Evolutionary conservation across 352 stramenopile species (phyloP), one percentile per base, ranked within the genome.

Genomic region (Phytophthora pini): DNA sequence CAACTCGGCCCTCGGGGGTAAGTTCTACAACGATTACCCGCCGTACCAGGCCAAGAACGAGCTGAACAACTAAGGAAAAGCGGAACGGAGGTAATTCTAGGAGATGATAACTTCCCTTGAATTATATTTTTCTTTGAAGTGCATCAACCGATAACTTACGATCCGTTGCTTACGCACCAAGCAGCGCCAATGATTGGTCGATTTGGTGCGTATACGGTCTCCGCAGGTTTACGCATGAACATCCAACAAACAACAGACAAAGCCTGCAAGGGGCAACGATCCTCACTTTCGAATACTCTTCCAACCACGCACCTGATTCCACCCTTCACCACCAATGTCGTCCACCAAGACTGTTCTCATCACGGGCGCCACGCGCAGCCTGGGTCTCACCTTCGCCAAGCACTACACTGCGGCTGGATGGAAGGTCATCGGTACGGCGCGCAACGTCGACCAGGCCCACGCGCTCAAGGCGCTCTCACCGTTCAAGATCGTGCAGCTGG

Each of bases 401-500:
- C 57, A 76, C 64, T 86, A 72, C 61, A 67, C 68, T 12, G 56
- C 64, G 1, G 43, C 61, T 13, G 78, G 75, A 1, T 87, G 78
- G 78, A 72, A 80, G 2, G 76, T 84, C 50, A 79, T 84, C 32
- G 72, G 61, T 22, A 52, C 54, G 5, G 76, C 69, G 6, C 76
- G 76, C 26, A 48, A 72, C 31, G 56, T 59, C 5, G 48, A 54
- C 20, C 65, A 64, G 17, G 65, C 70, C 3, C 59, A 69, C 22
- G 17, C 80, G 53, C 57, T 89, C 9, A 80, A 75, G 12, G 64
- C 49, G 9, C 49, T 87, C 11, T 49, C 62, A 2, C 65, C 68
- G 6, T 72, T 75, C 58, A 78, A 82, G 59, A 49, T 91, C 7
- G 62, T 89, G 17, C 43, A 57, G 40, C 50, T 89, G 8, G 79